phyloP scores from a whole-genome alignment of 148 eudicot genomes.

The Gaultheria prostrata region DNA sequence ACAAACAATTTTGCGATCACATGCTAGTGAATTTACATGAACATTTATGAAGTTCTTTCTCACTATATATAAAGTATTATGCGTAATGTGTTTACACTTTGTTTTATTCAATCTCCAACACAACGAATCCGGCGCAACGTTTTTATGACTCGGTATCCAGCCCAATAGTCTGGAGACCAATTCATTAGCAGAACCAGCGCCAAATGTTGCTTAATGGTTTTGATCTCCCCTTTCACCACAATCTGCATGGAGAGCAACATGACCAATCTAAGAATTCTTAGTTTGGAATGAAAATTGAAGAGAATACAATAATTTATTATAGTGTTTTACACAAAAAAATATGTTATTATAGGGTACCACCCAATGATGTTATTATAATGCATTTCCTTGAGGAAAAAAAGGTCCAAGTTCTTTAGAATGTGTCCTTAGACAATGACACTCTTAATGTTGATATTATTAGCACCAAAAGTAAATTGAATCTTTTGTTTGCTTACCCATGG shows the following conservation, averaged over 20 bases:
- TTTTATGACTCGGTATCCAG: neutral
- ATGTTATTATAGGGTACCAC: too few species aligned
- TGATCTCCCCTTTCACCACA: conserved; percentile 10
- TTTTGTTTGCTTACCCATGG: conserved; percentile 17
- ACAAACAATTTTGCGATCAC: neutral
- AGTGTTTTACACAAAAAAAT: too few species aligned
- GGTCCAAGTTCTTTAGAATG: neutral
- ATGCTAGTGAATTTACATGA: neutral
- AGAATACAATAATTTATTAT: too few species aligned
- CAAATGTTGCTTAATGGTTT: neutral
- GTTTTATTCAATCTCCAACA: neutral
- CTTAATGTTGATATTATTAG: neutral
- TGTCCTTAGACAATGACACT: neutral
- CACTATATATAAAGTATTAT: neutral
- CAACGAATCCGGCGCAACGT: neutral
- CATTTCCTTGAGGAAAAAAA: neutral
- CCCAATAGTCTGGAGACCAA: neutral
- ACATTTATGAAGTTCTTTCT: neutral
- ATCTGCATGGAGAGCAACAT: conserved; percentile 11
- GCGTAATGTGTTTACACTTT: neutral
- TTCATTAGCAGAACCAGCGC: neutral
- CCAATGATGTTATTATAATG: neutral
- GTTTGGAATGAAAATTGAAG: neutral
- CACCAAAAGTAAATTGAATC: neutral
- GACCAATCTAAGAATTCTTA: neutral